These are phyloP conservation scores for Penicillium decumbens DNA, from an alignment of 2,329 filamentous ascomycete genomes.

Conservation along the genomic window DNA sequence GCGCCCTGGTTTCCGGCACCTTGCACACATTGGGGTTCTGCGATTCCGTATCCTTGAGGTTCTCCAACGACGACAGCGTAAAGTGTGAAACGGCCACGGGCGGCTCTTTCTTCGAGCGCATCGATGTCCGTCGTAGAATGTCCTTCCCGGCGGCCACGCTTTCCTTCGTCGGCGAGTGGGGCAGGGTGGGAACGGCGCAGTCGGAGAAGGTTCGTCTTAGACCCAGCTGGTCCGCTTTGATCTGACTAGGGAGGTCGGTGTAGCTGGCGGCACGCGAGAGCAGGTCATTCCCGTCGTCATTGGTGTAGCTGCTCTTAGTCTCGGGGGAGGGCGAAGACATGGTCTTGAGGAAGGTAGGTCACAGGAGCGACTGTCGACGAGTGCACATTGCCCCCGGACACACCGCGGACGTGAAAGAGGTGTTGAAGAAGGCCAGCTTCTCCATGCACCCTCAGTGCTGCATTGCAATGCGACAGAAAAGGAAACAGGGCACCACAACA, in stretches of 20 bases:
- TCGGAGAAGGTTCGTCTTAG: constrained; percentile 51
- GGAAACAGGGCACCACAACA: constrained; percentile 9
- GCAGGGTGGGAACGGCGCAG: constrained; percentile 41
- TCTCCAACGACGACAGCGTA: constrained; percentile 35
- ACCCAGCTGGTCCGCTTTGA: constrained; percentile 32
- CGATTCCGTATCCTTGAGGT: constrained; percentile 29
- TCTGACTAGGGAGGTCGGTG: constrained; percentile 48
- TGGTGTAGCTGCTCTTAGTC: constrained; percentile 17
- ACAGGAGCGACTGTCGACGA: constrained; percentile 22
- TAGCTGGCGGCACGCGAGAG: constrained; percentile 57
- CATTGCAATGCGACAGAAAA: constrained; percentile 13
- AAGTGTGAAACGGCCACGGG: constrained; percentile 34
- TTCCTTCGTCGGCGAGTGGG: constrained; percentile 36
- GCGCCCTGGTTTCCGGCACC: constrained; percentile 27
- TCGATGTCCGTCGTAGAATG: constrained; percentile 40
- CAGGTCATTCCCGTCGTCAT: constrained; percentile 25
- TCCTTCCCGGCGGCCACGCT: constrained; percentile 40
- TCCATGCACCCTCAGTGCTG: constrained; percentile 32
- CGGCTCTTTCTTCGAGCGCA: constrained; percentile 34
- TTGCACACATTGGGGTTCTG: constrained; percentile 16
- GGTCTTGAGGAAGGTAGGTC: constrained; percentile 22
- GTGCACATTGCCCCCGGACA: constrained; percentile 29
- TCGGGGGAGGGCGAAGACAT: constrained; percentile 33
- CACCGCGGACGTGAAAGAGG: constrained; percentile 19
- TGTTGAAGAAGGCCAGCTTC: constrained; percentile 41